phyloP scores from a whole-genome alignment of 768 basidiomycete genomes.

The Lactarius trivialis region DNA sequence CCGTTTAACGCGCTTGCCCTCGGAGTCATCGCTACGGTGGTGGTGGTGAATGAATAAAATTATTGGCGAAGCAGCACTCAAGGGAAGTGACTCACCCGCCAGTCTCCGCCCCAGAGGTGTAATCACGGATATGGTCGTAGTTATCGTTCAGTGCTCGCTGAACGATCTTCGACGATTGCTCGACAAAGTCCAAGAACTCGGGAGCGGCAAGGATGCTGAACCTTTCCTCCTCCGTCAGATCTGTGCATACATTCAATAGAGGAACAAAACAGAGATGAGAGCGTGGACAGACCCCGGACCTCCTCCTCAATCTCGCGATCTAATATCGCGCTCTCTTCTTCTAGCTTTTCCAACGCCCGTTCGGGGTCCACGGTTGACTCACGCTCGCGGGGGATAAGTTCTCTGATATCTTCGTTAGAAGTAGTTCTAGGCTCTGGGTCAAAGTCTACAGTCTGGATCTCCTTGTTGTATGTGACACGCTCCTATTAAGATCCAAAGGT shows the following conservation, averaged over 20 bases:
- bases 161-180: conserved; percentile 90
- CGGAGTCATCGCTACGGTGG: conserved; percentile 74
- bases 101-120: conserved; percentile 82
- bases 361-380: conserved; percentile 63
- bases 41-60: conserved; percentile 5
- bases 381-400: conserved; percentile 59
- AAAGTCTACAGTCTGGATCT: conserved; percentile 67
- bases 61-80: neutral
- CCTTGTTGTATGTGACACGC: conserved; percentile 78
- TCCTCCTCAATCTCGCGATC: conserved; percentile 85
- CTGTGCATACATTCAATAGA: conserved; percentile 34
- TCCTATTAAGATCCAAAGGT: conserved; percentile 39
- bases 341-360: conserved; percentile 62
- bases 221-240: conserved; percentile 82
- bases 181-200: conserved; percentile 90
- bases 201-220: conserved; percentile 77
- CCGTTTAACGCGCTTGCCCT: conserved; percentile 85
- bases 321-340: conserved; percentile 75
- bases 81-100: conserved; percentile 53
- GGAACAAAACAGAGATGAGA: neutral
- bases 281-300: conserved; percentile 54
- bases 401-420: conserved; percentile 69
- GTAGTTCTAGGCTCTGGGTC: conserved; percentile 46
- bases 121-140: conserved; percentile 97
- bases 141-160: conserved; percentile 91